These are phyloP conservation scores for Inga oerstediana DNA, from an alignment of 306 rosid genomes.

Conservation along the genomic window DNA sequence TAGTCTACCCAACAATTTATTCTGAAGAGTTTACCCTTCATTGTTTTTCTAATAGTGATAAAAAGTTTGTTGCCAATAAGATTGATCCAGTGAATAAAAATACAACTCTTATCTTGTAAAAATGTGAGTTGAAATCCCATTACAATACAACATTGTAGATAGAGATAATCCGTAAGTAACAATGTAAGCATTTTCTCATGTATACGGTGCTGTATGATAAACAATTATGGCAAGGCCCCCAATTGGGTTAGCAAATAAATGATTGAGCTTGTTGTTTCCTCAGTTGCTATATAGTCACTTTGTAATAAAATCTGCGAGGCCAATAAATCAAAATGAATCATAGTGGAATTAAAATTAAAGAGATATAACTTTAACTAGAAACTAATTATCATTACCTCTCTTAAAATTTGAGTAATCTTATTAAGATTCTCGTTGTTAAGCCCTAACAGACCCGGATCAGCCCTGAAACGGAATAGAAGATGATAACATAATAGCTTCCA, in stretches of 20 bases:
- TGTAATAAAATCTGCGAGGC: conserved; percentile 30
- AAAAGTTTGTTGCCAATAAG: not conserved
- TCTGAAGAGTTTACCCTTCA: no score
- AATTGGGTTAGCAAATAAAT: not conserved
- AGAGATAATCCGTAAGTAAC: no score
- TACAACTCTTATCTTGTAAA: not conserved
- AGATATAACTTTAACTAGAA: not conserved
- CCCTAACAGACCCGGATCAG: conserved; percentile 38
- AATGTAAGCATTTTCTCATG: no score
- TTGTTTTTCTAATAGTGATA: no score
- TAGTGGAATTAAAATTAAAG: not conserved
- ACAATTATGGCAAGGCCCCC: not conserved
- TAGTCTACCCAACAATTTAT: no score
- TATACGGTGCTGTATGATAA: not conserved
- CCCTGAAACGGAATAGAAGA: conserved; percentile 7
- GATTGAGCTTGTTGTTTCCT: conserved; percentile 25
- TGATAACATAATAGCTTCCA: not conserved
- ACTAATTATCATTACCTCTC: conserved; percentile 20
- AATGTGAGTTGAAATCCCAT: no score
- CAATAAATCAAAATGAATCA: not conserved
- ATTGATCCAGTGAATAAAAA: not conserved
- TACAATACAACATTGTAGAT: no score
- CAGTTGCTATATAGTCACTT: conserved; percentile 9
- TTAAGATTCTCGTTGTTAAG: conserved; percentile 24
- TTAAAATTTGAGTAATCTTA: not conserved